Base-by-base conservation (phyloP, 1,284 basidiomycete genomes). In the Psilocybe mexicana region DNA sequence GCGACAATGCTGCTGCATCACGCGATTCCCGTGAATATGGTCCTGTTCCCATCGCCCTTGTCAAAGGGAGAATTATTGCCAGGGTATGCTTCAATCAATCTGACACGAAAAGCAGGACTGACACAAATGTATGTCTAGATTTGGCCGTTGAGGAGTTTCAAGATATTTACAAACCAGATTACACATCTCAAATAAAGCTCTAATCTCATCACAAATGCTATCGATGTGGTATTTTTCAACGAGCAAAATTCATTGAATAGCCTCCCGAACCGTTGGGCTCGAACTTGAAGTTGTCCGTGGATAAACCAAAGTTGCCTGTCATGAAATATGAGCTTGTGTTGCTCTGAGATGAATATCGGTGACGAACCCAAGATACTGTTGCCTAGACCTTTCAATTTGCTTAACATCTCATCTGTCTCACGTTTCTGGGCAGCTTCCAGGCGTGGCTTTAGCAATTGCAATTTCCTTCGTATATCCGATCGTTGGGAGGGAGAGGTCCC, bases 231-330 rank as follows among this genome's bases (percentile, higher is more conserved):
- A 49, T 43, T n/a, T 28, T 48, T 75, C 38, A 85, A 62, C 67
- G 78, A 30, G 79, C 77, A 67, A 98, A 98, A 65, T 94, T 92
- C 82, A 98, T 85, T 1, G 90, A 92, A 76, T 98, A 98, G 0
- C 96, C 94, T 28, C 96, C 96, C 64, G 95, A 88, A 18, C 91
- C 91, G 63, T 94, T 94, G 24, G 92, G 92, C 59, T 88, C 87
- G 66, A 99, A 93, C 74, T 98, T 90, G 82, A 99, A 99, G 75
- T 94, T 96, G 68, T 96, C 87, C 0, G 93, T 95, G 25, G 90
- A 94, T 61, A 96, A 72, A 12, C 93, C 94, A 69, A 96, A 95
- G 61, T 87, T 88, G 2, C 90, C 91, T 93, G 61, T 2, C 26
- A 47, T 14, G 25, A 14, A 33, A 25, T 33, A 35, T 61, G 44